Conservation (phyloP, 352 stramenopile species). For the Plasmopara muralis region DNA sequence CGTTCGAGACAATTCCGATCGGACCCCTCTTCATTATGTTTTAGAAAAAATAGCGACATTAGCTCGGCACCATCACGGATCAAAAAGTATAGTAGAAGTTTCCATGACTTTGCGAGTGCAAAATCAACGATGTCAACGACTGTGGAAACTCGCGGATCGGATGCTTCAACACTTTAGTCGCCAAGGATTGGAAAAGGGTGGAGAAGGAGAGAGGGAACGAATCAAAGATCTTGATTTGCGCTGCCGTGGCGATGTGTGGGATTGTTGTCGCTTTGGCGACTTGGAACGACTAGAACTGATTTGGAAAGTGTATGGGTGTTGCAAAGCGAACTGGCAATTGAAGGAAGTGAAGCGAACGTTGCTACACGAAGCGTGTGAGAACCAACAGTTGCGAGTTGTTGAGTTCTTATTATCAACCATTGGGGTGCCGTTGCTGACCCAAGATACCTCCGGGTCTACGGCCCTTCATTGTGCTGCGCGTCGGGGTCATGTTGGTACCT, state of each 20-base stretch:
- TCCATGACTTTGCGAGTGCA: constrained; percentile 7
- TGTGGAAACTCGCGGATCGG: constrained; percentile 34
- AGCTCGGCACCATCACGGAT: not conserved
- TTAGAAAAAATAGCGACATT: constrained; percentile 38
- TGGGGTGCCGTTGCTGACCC: constrained; percentile 1
- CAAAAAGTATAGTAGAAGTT: not conserved
- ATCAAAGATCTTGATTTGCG: constrained; percentile 26
- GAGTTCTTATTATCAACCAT: constrained; percentile 21
- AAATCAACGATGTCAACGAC: constrained; percentile 24
- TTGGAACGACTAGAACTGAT: constrained; percentile 34
- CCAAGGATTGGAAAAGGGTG: not conserved
- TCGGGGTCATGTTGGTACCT: constrained; percentile 34
- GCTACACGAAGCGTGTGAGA: constrained; percentile 54
- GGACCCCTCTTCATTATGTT: constrained; percentile 37
- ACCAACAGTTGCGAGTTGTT: constrained; percentile 17
- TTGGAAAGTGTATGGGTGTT: constrained; percentile 18
- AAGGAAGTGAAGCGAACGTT: constrained; percentile 29
- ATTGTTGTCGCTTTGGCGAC: constrained; percentile 35
- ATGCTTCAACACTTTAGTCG: constrained; percentile 23
- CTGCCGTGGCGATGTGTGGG: constrained; percentile 46
- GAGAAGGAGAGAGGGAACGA: constrained; percentile 2
- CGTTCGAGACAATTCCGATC: constrained; percentile 29
- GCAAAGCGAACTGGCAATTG: constrained; percentile 11
- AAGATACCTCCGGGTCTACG: constrained; percentile 37
- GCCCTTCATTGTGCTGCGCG: constrained; percentile 47